Conservation (phyloP, 129 eudicot species). For the Calendula officinalis region DNA sequence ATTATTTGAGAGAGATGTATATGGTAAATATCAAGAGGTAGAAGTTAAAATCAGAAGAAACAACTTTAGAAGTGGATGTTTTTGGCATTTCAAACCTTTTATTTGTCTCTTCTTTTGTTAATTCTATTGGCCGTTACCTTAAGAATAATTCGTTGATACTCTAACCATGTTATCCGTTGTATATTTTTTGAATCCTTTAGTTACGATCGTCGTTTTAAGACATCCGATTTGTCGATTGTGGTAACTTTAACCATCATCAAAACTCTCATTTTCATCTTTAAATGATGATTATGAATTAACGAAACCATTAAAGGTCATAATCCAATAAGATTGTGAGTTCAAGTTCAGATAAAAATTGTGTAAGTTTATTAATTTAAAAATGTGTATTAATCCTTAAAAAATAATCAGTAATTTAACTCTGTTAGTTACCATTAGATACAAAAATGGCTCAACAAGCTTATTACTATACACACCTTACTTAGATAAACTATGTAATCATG, state of each 20-base stretch:
- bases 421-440: not conserved
- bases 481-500: not conserved
- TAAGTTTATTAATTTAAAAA: too few relatives aligned
- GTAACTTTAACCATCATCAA: not conserved
- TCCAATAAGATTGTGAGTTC: too few relatives aligned
- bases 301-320: not conserved
- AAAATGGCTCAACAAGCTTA: not conserved
- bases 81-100: constrained; percentile 39
- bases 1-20: constrained; percentile 27
- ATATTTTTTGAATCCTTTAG: not conserved
- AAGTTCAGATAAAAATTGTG: too few relatives aligned
- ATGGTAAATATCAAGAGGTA: constrained; percentile 28
- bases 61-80: constrained; percentile 31
- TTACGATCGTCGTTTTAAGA: not conserved
- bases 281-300: not conserved
- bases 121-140: constrained; percentile 26
- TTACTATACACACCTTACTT: constrained; percentile 9
- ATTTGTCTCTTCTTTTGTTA: constrained; percentile 42
- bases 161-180: constrained; percentile 6
- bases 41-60: constrained; percentile 37
- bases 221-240: constrained; percentile 30
- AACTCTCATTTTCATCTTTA: not conserved
- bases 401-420: not conserved
- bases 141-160: constrained; percentile 14
- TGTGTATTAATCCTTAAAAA: not conserved